These are phyloP conservation scores for Penstemon davidsonii DNA, from an alignment of 257 asterid species.

Conservation along the genomic window DNA sequence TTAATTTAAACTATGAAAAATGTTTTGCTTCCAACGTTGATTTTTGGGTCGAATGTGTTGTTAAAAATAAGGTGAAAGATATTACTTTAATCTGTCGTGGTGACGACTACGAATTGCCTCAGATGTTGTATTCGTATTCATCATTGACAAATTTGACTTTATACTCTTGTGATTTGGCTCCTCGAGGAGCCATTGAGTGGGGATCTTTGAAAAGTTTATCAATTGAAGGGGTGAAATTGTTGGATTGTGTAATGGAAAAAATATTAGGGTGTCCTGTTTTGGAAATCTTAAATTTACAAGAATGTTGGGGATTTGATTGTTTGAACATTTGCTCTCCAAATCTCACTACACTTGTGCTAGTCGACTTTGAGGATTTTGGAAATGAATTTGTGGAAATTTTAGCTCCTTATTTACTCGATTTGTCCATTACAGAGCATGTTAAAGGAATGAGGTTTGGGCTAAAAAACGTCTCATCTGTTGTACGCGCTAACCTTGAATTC, in stretches of 20 bases:
- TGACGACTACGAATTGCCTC: not conserved
- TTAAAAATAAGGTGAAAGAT: constrained; percentile 13
- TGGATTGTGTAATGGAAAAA: not conserved
- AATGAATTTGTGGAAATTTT: not conserved
- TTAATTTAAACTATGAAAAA: not conserved
- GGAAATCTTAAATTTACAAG: not conserved
- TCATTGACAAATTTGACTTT: constrained; percentile 4
- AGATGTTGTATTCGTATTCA: not conserved
- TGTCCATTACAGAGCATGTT: not conserved
- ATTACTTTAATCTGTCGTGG: not conserved
- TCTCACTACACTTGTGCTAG: not conserved
- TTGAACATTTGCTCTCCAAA: not conserved
- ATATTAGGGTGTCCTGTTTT: constrained; percentile 14
- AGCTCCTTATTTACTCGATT: not conserved
- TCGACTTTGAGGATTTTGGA: not conserved
- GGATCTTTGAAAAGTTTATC: constrained; percentile 8
- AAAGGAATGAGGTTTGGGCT: too few species aligned
- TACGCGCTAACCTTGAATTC: not conserved
- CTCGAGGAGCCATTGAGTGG: constrained; percentile 13
- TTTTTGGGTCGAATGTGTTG: constrained; percentile 19
- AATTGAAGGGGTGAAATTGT: not conserved
- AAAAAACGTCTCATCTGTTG: not conserved
- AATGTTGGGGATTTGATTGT: not conserved
- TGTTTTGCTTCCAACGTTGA: not conserved
- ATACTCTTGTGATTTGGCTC: not conserved